Base-by-base conservation (phyloP, 2,329 filamentous ascomycete species). In the Tolypocladium album region DNA sequence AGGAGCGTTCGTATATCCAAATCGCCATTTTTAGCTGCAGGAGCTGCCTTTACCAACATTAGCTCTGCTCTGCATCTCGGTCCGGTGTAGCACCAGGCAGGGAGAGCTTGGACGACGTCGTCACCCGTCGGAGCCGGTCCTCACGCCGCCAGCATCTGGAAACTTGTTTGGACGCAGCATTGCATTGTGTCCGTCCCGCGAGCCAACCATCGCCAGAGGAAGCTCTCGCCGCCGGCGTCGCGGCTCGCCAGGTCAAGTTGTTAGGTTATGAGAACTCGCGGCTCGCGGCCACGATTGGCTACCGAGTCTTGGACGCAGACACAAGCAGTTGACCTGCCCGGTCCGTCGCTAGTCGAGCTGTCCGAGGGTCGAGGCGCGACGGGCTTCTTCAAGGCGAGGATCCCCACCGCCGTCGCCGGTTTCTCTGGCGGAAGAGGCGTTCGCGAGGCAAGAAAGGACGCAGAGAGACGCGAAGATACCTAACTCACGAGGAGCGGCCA, bases 261-360 rank as follows among this genome's bases (percentile, higher is more conserved):
- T 45, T 57, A 45, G 55, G 55, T 57, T 27, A 57, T 43, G 24
- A 27, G 42, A 57, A 56, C 17, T 11, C 15, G 55, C 55, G 22
- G 39, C 39, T 22, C 55, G 43, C 13, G 15, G 22, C 9, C 39
- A 34, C n/a, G 39, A 58, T 58, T 58, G 57, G 57, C 42, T 40
- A 20, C 39, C 24, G 9, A 20, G 22, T 22, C 55, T 12, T 22
- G 53, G 58, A 36, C 58, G 40, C 45, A 47, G 43, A 24, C 6
- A 58, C 43, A 36, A 39, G 27, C 11, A 24, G 22, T 40, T 31
- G 59, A 60, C 59, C 59, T 60, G 59, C 59, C 59, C 27, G 59
- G n/a, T 57, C 59, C 22, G 55, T 60, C 59, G 59, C 55, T 60
- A 57, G 59, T 50, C 34, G 12, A 55, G 50, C 12, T 34, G 24